phyloP scores from a whole-genome alignment of 202 grass and related monocot species.

The Digitaria exilis region DNA sequence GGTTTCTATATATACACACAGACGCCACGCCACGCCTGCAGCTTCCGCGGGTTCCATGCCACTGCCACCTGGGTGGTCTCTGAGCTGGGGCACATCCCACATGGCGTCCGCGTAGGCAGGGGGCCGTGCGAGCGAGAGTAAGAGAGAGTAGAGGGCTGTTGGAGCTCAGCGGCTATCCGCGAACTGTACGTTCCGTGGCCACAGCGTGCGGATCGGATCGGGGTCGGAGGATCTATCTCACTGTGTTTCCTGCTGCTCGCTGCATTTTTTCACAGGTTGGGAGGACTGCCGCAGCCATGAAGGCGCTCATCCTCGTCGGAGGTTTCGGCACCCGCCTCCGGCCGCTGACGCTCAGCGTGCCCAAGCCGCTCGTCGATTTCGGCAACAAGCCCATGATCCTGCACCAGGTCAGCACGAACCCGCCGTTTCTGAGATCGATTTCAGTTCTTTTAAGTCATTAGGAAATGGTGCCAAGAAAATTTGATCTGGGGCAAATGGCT shows the following conservation, averaged over 20 bases:
- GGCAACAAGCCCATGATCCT: conserved; percentile 98
- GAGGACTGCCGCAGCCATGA: conserved; percentile 61
- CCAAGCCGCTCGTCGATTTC: conserved; percentile 96
- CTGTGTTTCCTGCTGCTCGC: conserved; percentile 14
- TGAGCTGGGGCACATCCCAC: conserved; percentile 36
- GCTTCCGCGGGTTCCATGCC: not conserved
- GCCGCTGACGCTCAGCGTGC: conserved; percentile 86
- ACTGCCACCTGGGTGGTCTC: not conserved
- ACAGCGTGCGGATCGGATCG: conserved; percentile 31
- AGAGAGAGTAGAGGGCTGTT: not conserved
- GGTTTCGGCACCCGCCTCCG: conserved; percentile 91
- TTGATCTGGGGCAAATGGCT: not conserved
- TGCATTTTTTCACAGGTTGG: conserved; percentile 36
- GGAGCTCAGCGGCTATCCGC: not conserved
- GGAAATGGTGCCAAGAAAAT: not conserved
- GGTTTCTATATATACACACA: not conserved
- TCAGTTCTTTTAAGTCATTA: not conserved
- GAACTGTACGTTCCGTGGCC: conserved; percentile 10
- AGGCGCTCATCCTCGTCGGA: conserved; percentile 95
- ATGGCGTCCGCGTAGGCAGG: conserved; percentile 29
- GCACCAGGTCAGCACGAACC: conserved; percentile 71
- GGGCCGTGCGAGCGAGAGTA: too few species aligned
- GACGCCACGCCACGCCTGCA: not conserved
- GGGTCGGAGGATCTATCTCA: not conserved
- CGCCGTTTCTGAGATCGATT: not conserved